Evolutionary conservation across 768 basidiomycete species (phyloP).

Genomic region (Leccinum uliginosum): DNA sequence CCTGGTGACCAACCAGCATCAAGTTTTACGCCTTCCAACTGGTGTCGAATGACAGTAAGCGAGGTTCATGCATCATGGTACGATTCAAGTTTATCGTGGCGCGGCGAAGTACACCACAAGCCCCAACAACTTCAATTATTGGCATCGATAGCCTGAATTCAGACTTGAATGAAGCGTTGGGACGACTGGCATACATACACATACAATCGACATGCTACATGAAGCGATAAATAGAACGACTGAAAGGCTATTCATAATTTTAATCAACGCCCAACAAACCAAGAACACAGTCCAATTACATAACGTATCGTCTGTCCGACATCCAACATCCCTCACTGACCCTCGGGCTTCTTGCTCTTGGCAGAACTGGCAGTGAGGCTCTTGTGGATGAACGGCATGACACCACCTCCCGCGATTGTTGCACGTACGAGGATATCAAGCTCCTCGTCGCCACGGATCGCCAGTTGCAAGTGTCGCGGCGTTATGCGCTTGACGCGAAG

Average conservation of each 20-base stretch:
- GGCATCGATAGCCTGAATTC: not conserved
- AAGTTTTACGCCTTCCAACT: not conserved
- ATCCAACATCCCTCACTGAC: slow-evolving; percentile 15
- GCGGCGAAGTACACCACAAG: not conserved
- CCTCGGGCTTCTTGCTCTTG: slow-evolving; percentile 45
- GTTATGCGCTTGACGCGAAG: slow-evolving; percentile 97
- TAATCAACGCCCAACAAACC: not conserved
- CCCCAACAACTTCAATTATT: not conserved
- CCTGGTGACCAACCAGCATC: not conserved
- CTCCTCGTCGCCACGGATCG: slow-evolving; percentile 96
- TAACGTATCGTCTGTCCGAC: not conserved
- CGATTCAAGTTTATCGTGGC: not conserved
- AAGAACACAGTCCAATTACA: slow-evolving; percentile 5
- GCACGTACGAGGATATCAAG: slow-evolving; percentile 93
- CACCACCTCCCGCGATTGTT: slow-evolving; percentile 89
- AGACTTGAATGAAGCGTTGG: not conserved
- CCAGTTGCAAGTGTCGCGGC: slow-evolving; percentile 91
- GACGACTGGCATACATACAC: slow-evolving; percentile 6
- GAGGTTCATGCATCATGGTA: not conserved
- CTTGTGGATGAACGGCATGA: slow-evolving; percentile 87
- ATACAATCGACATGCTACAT: slow-evolving; percentile 12
- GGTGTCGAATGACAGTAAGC: not conserved
- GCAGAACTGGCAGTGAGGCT: slow-evolving; percentile 52
- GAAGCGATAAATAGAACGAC: slow-evolving; percentile 5
- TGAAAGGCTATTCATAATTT: slow-evolving; percentile 16